These are phyloP conservation scores for Cylindricascospora bacillispora DNA, from an alignment of 1,139 yeast species.

Conservation along the genomic window DNA sequence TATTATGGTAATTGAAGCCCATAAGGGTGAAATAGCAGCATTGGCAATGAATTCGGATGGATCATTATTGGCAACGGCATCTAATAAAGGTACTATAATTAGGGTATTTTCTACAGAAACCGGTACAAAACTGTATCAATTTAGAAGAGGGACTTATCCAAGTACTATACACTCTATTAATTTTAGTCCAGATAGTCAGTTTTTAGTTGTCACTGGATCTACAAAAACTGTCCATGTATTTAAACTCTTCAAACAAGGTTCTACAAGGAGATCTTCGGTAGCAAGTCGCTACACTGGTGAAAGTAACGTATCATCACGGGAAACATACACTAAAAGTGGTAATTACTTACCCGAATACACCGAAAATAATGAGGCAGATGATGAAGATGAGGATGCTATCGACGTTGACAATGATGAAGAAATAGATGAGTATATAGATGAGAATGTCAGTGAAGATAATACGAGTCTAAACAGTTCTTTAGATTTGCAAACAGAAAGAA, in stretches of 20 bases:
- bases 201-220: conserved; percentile 76
- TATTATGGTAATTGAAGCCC: conserved; percentile 83
- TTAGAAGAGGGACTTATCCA: conserved; percentile 89
- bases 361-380: too few species aligned
- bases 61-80: conserved; percentile 75
- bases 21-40: conserved; percentile 73
- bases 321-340: too few species aligned
- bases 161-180: conserved; percentile 75
- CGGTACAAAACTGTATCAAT: conserved; percentile 76
- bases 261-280: not conserved
- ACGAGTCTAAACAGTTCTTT: conserved; percentile 19
- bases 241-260: conserved; percentile 32
- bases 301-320: conserved; percentile 20
- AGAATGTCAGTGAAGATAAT: conserved; percentile 4
- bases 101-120: conserved; percentile 77
- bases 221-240: conserved; percentile 91
- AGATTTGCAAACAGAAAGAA: conserved; percentile 26
- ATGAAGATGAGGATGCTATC: conserved; percentile 27
- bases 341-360: conserved; percentile 10
- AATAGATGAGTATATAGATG: conserved; percentile 22
- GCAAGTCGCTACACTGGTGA: not conserved
- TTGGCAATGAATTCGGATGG: conserved; percentile 74
- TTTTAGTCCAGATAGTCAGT: conserved; percentile 63
- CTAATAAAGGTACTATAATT: conserved; percentile 89
- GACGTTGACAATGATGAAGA: conserved; percentile 25